Conservation (phyloP, 2,329 filamentous ascomycete genomes). For the Dothiorella sarmentorum region DNA sequence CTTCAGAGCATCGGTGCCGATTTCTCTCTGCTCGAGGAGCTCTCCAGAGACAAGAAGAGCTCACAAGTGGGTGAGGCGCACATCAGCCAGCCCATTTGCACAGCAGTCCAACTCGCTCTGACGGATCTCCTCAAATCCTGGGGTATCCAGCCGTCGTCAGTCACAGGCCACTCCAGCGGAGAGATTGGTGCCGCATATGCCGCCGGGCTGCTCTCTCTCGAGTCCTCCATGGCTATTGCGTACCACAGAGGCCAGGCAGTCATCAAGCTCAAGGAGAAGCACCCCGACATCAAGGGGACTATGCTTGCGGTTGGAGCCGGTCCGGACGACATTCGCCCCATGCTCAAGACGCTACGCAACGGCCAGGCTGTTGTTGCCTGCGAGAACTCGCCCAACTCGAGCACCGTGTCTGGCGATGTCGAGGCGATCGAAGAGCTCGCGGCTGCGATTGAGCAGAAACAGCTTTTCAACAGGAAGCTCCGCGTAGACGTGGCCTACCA, state of each 20-base stretch:
- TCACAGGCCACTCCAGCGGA: constrained; percentile 31
- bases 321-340: background rate
- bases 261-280: constrained; percentile 5
- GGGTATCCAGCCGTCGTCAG: constrained; percentile 25
- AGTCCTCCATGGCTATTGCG: constrained; percentile 27
- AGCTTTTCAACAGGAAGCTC: constrained; percentile 40
- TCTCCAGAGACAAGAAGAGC: constrained; percentile 23
- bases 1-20: constrained; percentile 19
- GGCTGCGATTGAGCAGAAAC: constrained; percentile 31
- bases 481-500: constrained; percentile 46
- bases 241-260: constrained; percentile 23
- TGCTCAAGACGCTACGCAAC: background rate
- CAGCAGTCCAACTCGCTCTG: constrained; percentile 29
- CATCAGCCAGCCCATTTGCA: constrained; percentile 27
- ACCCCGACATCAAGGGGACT: background rate
- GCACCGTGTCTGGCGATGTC: constrained; percentile 46
- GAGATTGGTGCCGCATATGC: constrained; percentile 33
- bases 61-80: constrained; percentile 25
- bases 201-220: constrained; percentile 21
- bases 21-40: constrained; percentile 25
- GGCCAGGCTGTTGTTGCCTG: constrained; percentile 25
- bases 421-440: constrained; percentile 34
- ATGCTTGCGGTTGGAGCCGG: constrained; percentile 16
- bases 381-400: constrained; percentile 40
- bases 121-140: constrained; percentile 28